These are phyloP conservation scores for Strobilomyces confusus DNA, from an alignment of 768 basidiomycete genomes.

Conservation along the genomic window DNA sequence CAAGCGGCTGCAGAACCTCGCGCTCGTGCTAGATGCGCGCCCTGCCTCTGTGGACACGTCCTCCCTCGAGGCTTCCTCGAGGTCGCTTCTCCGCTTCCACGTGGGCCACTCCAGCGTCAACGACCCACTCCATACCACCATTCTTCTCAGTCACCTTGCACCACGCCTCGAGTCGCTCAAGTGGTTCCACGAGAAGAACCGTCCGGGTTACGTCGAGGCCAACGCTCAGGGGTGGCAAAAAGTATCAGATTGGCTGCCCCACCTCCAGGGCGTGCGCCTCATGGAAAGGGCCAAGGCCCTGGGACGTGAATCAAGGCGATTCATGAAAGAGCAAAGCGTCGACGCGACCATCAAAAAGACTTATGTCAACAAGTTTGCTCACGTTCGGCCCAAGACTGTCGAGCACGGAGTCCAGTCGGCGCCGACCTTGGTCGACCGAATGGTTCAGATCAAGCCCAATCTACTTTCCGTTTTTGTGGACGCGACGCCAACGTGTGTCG, in stretches of 20 bases:
- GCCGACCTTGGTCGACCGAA: constrained; percentile 35
- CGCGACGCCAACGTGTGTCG: constrained; percentile 46
- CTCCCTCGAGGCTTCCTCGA: constrained; percentile 50
- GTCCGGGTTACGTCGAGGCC: constrained; percentile 63
- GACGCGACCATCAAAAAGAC: constrained; percentile 47
- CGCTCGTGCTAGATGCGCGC: constrained; percentile 59
- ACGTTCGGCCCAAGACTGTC: constrained; percentile 35
- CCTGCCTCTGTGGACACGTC: constrained; percentile 40
- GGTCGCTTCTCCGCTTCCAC: constrained; percentile 65
- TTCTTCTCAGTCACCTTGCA: constrained; percentile 75
- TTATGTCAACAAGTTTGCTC: constrained; percentile 38
- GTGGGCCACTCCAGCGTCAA: constrained; percentile 71
- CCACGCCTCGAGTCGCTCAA: constrained; percentile 65
- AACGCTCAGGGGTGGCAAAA: constrained; percentile 69
- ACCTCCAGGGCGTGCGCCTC: constrained; percentile 62
- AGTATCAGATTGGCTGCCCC: constrained; percentile 66
- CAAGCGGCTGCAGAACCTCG: constrained; percentile 58
- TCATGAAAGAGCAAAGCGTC: constrained; percentile 40
- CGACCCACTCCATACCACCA: constrained; percentile 65
- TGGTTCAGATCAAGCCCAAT: constrained; percentile 39
- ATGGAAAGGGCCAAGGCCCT: constrained; percentile 50
- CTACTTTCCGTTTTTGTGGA: constrained; percentile 44
- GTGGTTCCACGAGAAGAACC: constrained; percentile 76
- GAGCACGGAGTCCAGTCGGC: constrained; percentile 37
- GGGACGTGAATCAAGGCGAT: constrained; percentile 14